Evolutionary conservation across 768 basidiomycete genomes (phyloP).

Genomic region (Pleurotus giganteus): DNA sequence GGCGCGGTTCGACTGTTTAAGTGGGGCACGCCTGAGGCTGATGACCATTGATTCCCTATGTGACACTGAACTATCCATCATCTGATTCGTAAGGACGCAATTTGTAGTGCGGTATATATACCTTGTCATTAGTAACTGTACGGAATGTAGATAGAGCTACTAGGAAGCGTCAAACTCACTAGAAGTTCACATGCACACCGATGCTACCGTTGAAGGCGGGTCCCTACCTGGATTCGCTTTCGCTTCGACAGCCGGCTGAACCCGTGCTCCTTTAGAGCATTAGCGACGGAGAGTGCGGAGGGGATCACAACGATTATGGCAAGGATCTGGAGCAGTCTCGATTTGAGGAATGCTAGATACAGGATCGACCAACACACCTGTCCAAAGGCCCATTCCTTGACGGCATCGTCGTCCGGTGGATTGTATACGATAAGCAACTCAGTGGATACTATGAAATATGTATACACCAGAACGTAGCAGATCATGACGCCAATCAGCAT

Average conservation of each 20-base stretch:
- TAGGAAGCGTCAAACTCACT: too few species aligned
- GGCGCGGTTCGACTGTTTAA: constrained; percentile 50
- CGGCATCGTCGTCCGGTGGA: constrained; percentile 18
- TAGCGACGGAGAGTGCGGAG: constrained; percentile 30
- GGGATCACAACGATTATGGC: constrained; percentile 40
- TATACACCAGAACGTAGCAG: constrained; percentile 33
- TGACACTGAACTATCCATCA: neutral
- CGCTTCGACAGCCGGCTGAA: constrained; percentile 26
- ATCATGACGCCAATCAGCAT: constrained; percentile 40
- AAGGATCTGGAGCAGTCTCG: constrained; percentile 25
- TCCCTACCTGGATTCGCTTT: constrained; percentile 12
- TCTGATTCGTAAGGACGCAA: constrained; percentile 1
- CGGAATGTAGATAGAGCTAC: too few species aligned
- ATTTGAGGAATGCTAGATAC: neutral
- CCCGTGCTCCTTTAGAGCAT: constrained; percentile 30
- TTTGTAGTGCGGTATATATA: neutral
- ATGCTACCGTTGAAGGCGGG: neutral
- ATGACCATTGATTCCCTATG: constrained; percentile 42
- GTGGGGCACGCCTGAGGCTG: constrained; percentile 58
- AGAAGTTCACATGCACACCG: too few species aligned
- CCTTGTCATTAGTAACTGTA: neutral
- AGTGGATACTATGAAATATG: constrained; percentile 38
- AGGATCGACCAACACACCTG: constrained; percentile 21
- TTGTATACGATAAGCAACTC: constrained; percentile 34
- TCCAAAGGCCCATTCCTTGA: constrained; percentile 35